A percentile compares a stretch with the other conserved stretches of the same genome.
These are phyloP conservation scores for Mucor ambiguus DNA, from an alignment of 371 early-diverging fungal species.

Conservation along the genomic window DNA sequence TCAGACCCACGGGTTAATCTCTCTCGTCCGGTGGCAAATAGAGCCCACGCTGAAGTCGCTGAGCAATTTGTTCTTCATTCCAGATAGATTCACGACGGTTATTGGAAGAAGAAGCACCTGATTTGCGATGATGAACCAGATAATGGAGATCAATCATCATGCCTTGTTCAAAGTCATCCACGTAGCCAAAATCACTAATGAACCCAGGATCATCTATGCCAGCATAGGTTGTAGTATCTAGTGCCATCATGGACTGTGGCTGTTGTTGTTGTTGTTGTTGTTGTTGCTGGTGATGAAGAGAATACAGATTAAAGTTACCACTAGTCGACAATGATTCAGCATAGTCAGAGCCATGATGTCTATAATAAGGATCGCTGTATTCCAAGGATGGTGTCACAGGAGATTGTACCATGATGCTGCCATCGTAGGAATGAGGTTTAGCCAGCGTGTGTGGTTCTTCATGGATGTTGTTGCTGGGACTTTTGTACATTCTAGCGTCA, in stretches of 20 bases:
- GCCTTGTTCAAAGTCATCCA: constrained; percentile 20
- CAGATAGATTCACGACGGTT: constrained; percentile 11
- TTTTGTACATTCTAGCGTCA: constrained; percentile 6
- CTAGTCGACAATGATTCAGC: not conserved
- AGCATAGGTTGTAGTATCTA: not conserved
- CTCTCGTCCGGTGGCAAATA: constrained; percentile 24
- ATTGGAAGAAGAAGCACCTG: not conserved
- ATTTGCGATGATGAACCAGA: not conserved
- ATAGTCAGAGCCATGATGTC: not conserved
- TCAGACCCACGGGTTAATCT: constrained; percentile 16
- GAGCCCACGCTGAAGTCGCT: not conserved
- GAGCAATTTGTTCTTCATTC: constrained; percentile 13
- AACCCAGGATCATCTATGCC: constrained; percentile 39
- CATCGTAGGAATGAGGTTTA: constrained; percentile 8
- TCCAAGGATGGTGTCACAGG: constrained; percentile 9
- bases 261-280: not conserved
- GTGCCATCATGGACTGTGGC: not conserved
- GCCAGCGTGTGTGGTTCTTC: not conserved
- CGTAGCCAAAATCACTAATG: constrained; percentile 37
- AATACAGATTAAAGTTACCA: not conserved
- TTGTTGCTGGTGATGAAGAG: not conserved
- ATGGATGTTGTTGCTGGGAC: not conserved
- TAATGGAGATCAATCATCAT: constrained; percentile 2
- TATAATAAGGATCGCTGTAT: constrained; percentile 7
- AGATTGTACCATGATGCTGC: not conserved